Percentiles rank a stretch among this genome's conserved stretches.
These are phyloP conservation scores for Boletus vermiculosoides DNA, from an alignment of 768 basidiomycete species.

Conservation along the genomic window DNA sequence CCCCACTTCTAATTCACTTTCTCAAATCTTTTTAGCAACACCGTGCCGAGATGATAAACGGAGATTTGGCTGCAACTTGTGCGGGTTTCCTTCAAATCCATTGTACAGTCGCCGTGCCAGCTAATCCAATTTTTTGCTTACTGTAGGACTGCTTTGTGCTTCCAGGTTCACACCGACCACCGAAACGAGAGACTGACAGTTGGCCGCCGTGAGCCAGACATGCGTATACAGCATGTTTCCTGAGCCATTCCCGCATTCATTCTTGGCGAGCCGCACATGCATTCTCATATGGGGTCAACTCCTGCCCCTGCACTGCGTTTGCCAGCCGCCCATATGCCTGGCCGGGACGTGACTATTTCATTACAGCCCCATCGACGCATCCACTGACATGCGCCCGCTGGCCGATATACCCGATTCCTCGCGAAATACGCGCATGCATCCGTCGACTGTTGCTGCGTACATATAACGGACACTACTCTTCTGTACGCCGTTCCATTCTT, in stretches of 20 bases:
- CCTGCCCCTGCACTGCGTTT: constrained; percentile 12
- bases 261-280: constrained; percentile 19
- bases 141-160: background rate
- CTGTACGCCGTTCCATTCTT: constrained; percentile 10
- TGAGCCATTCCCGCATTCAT: constrained; percentile 9
- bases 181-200: background rate
- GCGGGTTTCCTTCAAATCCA: background rate
- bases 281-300: background rate
- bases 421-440: constrained; percentile 13
- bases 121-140: background rate
- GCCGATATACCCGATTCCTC: constrained; percentile 14
- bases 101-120: background rate
- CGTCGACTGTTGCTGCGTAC: constrained; percentile 10
- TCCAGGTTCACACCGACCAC: background rate
- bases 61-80: background rate
- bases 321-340: constrained; percentile 13
- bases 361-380: constrained; percentile 7
- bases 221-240: constrained; percentile 16
- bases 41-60: background rate
- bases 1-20: constrained; percentile 13
- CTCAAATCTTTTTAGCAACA: background rate
- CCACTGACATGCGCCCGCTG: constrained; percentile 8
- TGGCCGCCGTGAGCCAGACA: background rate
- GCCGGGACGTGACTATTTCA: constrained; percentile 3
- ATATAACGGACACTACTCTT: constrained; percentile 22